These are phyloP conservation scores for Daldinia childiae DNA, from an alignment of 495 filamentous ascomycete species.

Conservation along the genomic window DNA sequence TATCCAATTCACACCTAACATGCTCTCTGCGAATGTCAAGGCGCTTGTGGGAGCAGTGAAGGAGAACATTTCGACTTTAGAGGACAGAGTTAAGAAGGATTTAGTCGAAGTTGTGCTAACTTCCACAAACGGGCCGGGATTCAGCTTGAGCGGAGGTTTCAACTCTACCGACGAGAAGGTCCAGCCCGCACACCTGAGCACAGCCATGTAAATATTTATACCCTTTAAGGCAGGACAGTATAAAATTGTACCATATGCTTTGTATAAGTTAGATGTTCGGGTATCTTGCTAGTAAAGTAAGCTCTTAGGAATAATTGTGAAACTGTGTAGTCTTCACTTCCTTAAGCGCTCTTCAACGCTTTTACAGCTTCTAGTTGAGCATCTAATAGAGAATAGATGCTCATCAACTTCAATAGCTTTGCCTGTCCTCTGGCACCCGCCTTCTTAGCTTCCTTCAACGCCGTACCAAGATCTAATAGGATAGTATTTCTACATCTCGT, in stretches of 20 bases:
- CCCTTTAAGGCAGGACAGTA: slow-evolving; percentile 39
- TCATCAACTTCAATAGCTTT: slow-evolving; percentile 73
- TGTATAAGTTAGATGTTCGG: slow-evolving; percentile 33
- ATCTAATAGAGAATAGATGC: slow-evolving; percentile 79
- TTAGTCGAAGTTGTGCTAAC: slow-evolving; percentile 94
- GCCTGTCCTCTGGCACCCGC: slow-evolving; percentile 62
- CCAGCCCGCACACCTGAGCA: slow-evolving; percentile 62
- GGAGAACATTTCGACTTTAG: slow-evolving; percentile 74
- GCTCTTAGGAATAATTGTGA: not conserved
- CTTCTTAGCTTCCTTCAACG: slow-evolving; percentile 74
- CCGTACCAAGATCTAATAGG: slow-evolving; percentile 81
- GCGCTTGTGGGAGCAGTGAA: slow-evolving; percentile 78
- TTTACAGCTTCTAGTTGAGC: slow-evolving; percentile 80
- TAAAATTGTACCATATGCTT: slow-evolving; percentile 59
- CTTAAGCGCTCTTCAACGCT: slow-evolving; percentile 64
- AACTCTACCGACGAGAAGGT: slow-evolving; percentile 64
- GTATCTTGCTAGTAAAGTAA: slow-evolving; percentile 45
- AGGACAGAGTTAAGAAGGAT: slow-evolving; percentile 78
- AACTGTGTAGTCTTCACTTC: not conserved
- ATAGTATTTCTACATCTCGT: slow-evolving; percentile 71
- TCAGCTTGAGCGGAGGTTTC: slow-evolving; percentile 85
- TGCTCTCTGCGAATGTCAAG: slow-evolving; percentile 86
- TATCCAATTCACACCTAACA: slow-evolving; percentile 86
- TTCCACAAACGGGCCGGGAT: slow-evolving; percentile 84
- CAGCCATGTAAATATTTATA: slow-evolving; percentile 57